Evolutionary conservation across 805 yeast species (phyloP).

Genomic region (Metschnikowia continentalis): DNA sequence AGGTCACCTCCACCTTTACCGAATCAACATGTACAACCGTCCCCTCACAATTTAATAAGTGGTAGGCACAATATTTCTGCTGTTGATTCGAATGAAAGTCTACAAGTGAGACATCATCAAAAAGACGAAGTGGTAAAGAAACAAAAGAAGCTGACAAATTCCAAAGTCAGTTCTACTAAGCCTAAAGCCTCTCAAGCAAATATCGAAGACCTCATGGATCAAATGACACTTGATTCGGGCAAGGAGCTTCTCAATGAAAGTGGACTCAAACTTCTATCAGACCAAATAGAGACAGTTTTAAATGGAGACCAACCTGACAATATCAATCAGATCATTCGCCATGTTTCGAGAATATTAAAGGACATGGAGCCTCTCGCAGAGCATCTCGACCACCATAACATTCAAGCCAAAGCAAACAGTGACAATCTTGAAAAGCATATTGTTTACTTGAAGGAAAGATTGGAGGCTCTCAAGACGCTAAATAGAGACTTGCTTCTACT

Average conservation of each 20-base stretch:
- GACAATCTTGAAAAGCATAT: slow-evolving; percentile 29
- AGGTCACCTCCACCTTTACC: slow-evolving; percentile 12
- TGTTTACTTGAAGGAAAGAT: slow-evolving; percentile 25
- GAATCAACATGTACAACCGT: background rate
- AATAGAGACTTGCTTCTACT: slow-evolving; percentile 25
- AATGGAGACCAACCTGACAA: slow-evolving; percentile 9
- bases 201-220: slow-evolving; percentile 19
- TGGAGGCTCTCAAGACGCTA: slow-evolving; percentile 19
- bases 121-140: background rate
- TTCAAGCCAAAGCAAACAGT: slow-evolving; percentile 35
- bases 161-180: background rate
- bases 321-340: slow-evolving; percentile 14
- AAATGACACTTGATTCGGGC: slow-evolving; percentile 10
- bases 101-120: background rate
- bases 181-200: background rate
- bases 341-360: slow-evolving; percentile 8
- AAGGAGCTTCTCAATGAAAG: background rate
- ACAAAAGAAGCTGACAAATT: background rate
- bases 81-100: background rate
- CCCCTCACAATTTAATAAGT: background rate
- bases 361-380: slow-evolving; percentile 27
- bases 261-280: slow-evolving; percentile 11
- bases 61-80: background rate
- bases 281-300: slow-evolving; percentile 15
- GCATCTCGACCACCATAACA: slow-evolving; percentile 33